Conservation (phyloP, 129 eudicot species). For the Chrysanthemum makinoi region DNA sequence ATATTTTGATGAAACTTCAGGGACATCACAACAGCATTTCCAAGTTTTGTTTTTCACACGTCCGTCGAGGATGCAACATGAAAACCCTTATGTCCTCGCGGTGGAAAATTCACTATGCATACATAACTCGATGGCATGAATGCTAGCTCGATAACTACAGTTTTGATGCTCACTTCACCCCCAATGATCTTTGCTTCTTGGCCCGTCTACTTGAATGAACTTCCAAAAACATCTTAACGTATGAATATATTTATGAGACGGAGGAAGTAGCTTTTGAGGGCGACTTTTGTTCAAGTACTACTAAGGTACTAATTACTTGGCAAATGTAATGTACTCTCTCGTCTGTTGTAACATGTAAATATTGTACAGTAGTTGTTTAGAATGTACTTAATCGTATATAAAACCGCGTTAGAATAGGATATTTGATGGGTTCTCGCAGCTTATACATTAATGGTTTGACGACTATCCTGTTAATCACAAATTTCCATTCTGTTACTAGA, state of each 20-base stretch:
- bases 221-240: neutral
- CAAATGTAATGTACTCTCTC: neutral
- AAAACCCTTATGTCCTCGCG: neutral
- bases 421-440: neutral
- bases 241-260: neutral
- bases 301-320: neutral
- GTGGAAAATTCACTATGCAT: neutral
- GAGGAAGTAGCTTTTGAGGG: neutral
- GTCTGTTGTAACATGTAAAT: neutral
- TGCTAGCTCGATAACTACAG: neutral
- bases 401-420: neutral
- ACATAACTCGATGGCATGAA: neutral
- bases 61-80: slow-evolving; percentile 65
- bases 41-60: slow-evolving; percentile 88
- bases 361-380: neutral
- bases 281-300: slow-evolving; percentile 4
- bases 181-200: slow-evolving; percentile 5
- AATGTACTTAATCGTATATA: neutral
- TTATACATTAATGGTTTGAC: neutral
- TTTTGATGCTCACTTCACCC: slow-evolving; percentile 8
- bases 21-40: slow-evolving; percentile 70
- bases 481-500: neutral
- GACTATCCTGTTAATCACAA: neutral
- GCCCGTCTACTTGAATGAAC: neutral
- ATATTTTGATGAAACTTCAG: slow-evolving; percentile 39